These are phyloP conservation scores for Scheffersomyces parashehatae DNA, from an alignment of 1,139 yeast species.

Conservation along the genomic window DNA sequence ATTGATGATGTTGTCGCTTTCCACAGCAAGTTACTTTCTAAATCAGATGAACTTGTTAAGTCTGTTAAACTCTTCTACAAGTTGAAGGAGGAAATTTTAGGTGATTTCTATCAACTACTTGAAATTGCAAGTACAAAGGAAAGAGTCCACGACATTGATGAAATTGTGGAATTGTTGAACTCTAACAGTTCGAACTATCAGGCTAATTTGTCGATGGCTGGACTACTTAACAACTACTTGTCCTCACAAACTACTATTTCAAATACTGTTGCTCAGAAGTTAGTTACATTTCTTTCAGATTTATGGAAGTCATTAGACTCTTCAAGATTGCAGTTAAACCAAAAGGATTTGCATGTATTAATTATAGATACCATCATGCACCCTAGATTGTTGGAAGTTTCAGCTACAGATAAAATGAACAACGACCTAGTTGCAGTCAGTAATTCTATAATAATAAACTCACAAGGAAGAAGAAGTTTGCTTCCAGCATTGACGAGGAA, in stretches of 20 bases:
- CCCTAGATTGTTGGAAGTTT: conserved; percentile 18
- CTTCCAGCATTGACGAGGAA: conserved; percentile 57
- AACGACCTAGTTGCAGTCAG: conserved; percentile 38
- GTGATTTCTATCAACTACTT: conserved; percentile 29
- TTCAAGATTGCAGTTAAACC: conserved; percentile 65
- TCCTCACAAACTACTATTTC: conserved; percentile 10
- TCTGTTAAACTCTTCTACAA: conserved; percentile 42
- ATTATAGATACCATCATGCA: conserved; percentile 50
- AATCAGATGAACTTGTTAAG: conserved; percentile 23
- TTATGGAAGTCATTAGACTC: conserved; percentile 64
- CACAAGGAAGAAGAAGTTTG: conserved; percentile 68
- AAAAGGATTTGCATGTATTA: conserved; percentile 59
- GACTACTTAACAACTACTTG: conserved; percentile 10
- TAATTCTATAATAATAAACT: conserved; percentile 44
- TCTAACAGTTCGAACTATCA: conserved; percentile 26
- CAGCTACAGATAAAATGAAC: conserved; percentile 23
- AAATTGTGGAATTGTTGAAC: conserved; percentile 15
- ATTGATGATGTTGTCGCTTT: conserved; percentile 14
- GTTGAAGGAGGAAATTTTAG: conserved; percentile 38
- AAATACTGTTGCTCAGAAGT: conserved; percentile 9
- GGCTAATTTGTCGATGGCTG: conserved; percentile 26
- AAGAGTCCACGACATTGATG: conserved; percentile 1
- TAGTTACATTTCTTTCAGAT: conserved; percentile 33
- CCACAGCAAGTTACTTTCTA: conserved; percentile 19
- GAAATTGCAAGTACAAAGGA: conserved; percentile 2